A percentile compares a stretch with the other conserved stretches of the same genome.
These are phyloP conservation scores for Arachis hypogaea DNA, from an alignment of 306 rosid species.

Conservation along the genomic window DNA sequence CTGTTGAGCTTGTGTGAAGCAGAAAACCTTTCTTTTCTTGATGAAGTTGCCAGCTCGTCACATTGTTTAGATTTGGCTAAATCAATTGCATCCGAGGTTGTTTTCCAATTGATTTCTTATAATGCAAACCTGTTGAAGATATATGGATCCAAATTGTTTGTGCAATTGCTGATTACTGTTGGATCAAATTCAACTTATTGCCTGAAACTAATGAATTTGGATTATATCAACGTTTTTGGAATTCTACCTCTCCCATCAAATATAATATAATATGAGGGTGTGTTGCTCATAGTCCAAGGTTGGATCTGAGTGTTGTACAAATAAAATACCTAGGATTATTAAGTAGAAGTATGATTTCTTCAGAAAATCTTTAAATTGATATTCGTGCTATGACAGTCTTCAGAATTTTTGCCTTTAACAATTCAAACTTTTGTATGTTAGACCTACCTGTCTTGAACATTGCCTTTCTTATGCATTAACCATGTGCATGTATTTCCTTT, in stretches of 20 bases:
- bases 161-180: constrained; percentile 3
- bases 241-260: background rate
- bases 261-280: background rate
- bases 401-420: constrained; percentile 22
- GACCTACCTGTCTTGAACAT: background rate
- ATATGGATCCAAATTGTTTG: background rate
- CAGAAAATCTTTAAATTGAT: constrained; percentile 23
- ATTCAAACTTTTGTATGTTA: constrained; percentile 7
- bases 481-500: constrained; percentile 8
- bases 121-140: constrained; percentile 21
- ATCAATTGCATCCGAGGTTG: constrained; percentile 82
- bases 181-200: constrained; percentile 16
- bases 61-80: constrained; percentile 73
- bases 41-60: constrained; percentile 76
- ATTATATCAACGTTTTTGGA: background rate
- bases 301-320: constrained; percentile 3
- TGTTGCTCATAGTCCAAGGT: constrained; percentile 9
- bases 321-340: constrained; percentile 16
- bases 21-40: constrained; percentile 81
- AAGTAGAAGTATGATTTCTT: constrained; percentile 21
- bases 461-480: constrained; percentile 22
- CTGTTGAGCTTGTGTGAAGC: constrained; percentile 82
- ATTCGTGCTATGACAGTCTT: constrained; percentile 14
- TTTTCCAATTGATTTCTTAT: constrained; percentile 36
- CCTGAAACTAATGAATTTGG: constrained; percentile 32